These are phyloP conservation scores for Syncephalastrum racemosum DNA, from an alignment of 371 early-diverging fungal species.

Conservation along the genomic window DNA sequence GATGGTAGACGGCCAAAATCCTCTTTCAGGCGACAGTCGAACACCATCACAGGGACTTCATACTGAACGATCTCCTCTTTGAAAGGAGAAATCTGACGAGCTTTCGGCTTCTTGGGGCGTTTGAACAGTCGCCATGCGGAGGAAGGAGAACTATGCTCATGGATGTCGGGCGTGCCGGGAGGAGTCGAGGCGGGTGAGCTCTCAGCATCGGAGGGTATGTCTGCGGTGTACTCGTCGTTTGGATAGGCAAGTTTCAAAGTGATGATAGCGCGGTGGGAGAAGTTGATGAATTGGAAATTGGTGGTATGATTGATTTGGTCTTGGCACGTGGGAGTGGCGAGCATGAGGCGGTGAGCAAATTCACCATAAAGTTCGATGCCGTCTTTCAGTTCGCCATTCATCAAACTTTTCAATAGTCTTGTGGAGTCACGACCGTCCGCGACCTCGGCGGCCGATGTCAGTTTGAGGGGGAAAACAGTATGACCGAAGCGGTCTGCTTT, in stretches of 20 bases:
- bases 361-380: slow-evolving; percentile 26
- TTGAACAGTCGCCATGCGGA: too few species aligned
- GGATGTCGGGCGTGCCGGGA: background rate
- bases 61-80: background rate
- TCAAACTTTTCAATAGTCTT: too few species aligned
- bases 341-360: slow-evolving; percentile 39
- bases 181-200: background rate
- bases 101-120: background rate
- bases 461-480: slow-evolving; percentile 11
- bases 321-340: slow-evolving; percentile 39
- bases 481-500: slow-evolving; percentile 23
- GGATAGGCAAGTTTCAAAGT: slow-evolving; percentile 31
- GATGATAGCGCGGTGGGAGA: slow-evolving; percentile 32
- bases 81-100: too few species aligned
- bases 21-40: slow-evolving; percentile 35
- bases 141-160: too few species aligned
- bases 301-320: slow-evolving; percentile 39
- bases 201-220: background rate
- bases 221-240: slow-evolving; percentile 18
- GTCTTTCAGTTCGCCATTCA: too few species aligned
- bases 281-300: slow-evolving; percentile 34
- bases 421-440: background rate
- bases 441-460: background rate
- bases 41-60: slow-evolving; percentile 25
- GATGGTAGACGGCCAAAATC: slow-evolving; percentile 38